These are phyloP conservation scores for Teunomyces stri DNA, from an alignment of 805 yeast species.

Conservation along the genomic window DNA sequence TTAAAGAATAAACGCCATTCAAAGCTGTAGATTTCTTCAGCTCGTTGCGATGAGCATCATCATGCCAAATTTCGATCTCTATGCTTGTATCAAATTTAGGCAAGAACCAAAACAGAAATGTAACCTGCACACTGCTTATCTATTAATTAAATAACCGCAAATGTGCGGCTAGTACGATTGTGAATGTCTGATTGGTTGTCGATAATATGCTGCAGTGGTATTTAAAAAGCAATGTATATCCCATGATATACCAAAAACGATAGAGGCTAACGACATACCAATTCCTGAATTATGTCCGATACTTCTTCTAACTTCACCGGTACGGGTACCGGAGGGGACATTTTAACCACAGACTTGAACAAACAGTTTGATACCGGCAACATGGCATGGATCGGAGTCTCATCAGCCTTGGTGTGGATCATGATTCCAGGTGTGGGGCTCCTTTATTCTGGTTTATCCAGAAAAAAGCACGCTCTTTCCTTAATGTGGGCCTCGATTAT, in stretches of 20 bases:
- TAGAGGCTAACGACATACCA: too few species aligned
- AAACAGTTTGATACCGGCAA: conserved; percentile 68
- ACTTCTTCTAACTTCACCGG: conserved; percentile 39
- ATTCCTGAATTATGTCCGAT: conserved; percentile 8
- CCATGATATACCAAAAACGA: too few species aligned
- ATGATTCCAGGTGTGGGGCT: conserved; percentile 97
- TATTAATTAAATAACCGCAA: neutral
- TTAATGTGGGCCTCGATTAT: conserved; percentile 91
- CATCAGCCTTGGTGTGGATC: conserved; percentile 85
- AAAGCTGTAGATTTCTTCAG: too few species aligned
- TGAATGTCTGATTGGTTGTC: neutral
- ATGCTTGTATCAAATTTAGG: neutral
- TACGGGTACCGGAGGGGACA: conserved; percentile 77
- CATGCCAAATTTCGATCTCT: neutral
- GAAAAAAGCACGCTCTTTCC: conserved; percentile 95
- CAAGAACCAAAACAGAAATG: neutral
- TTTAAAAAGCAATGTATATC: neutral
- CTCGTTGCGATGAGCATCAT: too few species aligned
- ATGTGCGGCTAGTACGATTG: neutral
- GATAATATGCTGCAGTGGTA: neutral
- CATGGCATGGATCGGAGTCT: conserved; percentile 80
- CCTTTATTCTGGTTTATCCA: conserved; percentile 86
- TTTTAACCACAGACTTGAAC: conserved; percentile 70
- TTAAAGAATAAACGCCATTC: too few species aligned
- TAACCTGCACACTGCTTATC: neutral